Conservation (phyloP, 441 rosid genomes). For the Viola pubescens region DNA sequence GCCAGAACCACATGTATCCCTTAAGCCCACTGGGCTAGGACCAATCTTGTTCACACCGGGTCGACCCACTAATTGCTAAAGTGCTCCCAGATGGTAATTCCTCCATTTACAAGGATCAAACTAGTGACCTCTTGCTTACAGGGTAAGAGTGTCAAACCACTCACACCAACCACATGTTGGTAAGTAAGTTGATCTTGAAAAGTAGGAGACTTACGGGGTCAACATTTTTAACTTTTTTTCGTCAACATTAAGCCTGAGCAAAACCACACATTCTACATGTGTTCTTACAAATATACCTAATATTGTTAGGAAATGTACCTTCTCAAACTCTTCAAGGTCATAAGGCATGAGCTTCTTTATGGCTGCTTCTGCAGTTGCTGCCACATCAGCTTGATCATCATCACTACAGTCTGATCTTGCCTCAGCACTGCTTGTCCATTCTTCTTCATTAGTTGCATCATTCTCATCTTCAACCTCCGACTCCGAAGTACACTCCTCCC, state of each 20-base stretch:
- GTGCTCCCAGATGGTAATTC: too few relatives aligned
- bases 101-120: too few relatives aligned
- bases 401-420: conserved; percentile 63
- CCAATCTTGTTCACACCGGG: too few relatives aligned
- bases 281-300: not conserved
- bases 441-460: conserved; percentile 68
- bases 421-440: conserved; percentile 55
- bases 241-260: not conserved
- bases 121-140: too few relatives aligned
- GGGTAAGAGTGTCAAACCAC: too few relatives aligned
- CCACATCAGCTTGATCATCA: conserved; percentile 49
- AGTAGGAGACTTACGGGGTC: too few relatives aligned
- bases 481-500: conserved; percentile 62
- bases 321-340: conserved; percentile 60
- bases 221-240: too few relatives aligned
- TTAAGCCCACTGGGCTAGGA: too few relatives aligned
- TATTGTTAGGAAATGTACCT: conserved; percentile 36
- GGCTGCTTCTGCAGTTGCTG: conserved; percentile 74
- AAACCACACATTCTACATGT: not conserved
- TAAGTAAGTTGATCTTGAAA: too few relatives aligned
- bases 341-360: conserved; percentile 64
- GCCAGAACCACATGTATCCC: too few relatives aligned
- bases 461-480: conserved; percentile 82
- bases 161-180: too few relatives aligned
- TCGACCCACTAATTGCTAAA: too few relatives aligned